Evolutionary conservation across 1,139 yeast genomes (phyloP).

Genomic region (Suhomyces maxii): DNA sequence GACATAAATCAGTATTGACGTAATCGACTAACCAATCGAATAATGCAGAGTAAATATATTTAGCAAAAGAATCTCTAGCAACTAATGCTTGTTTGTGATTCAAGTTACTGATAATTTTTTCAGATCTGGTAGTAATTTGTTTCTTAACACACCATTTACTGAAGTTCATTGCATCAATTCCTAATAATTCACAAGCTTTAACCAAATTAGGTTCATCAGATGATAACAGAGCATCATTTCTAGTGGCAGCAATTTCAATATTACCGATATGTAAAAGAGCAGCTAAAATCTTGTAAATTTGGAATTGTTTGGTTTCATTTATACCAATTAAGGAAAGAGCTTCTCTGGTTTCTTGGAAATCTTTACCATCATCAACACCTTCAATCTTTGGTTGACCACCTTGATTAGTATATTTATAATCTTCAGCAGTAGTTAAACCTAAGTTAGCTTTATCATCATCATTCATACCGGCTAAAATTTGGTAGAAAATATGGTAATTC

Average conservation of each 20-base stretch:
- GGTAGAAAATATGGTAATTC: conserved; percentile 95
- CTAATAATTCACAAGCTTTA: conserved; percentile 83
- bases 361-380: conserved; percentile 80
- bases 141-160: conserved; percentile 94
- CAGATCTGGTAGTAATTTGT: conserved; percentile 90
- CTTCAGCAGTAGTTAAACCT: conserved; percentile 62
- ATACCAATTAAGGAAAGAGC: conserved; percentile 85
- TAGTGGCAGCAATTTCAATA: conserved; percentile 80
- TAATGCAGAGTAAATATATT: conserved; percentile 86
- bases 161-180: conserved; percentile 70
- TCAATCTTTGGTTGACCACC: conserved; percentile 77
- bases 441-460: conserved; percentile 58
- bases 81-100: conserved; percentile 84
- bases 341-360: conserved; percentile 69
- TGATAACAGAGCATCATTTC: conserved; percentile 79
- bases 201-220: conserved; percentile 85
- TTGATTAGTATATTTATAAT: conserved; percentile 83
- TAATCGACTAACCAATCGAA: conserved; percentile 94
- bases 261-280: conserved; percentile 94
- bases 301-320: conserved; percentile 54
- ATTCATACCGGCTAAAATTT: conserved; percentile 75
- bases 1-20: conserved; percentile 80
- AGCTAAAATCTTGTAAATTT: conserved; percentile 77
- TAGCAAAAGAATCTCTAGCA: conserved; percentile 94
- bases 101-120: conserved; percentile 83